Conservation (phyloP, 352 stramenopile species). For the Pythium brachiatum region DNA sequence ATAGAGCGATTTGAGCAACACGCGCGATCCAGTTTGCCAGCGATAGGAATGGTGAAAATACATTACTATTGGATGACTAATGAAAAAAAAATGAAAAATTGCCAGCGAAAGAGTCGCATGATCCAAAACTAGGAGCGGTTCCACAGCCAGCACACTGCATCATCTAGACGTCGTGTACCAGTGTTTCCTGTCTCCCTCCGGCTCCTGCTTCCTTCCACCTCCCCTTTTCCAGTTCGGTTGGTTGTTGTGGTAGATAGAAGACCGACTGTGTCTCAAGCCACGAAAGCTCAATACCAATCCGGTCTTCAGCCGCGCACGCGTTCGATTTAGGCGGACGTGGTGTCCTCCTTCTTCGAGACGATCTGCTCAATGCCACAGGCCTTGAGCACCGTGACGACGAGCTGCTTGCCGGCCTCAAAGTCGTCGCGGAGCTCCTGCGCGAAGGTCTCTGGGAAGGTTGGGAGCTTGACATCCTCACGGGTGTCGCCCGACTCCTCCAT, state of each 20-base stretch:
- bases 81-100: slow-evolving; percentile 24
- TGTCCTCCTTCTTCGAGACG: slow-evolving; percentile 96
- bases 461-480: slow-evolving; percentile 98
- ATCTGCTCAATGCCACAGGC: slow-evolving; percentile 98
- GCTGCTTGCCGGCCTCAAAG: slow-evolving; percentile 96
- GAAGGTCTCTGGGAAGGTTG: slow-evolving; percentile 93
- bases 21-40: slow-evolving; percentile 8
- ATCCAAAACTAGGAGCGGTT: slow-evolving; percentile 22
- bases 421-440: slow-evolving; percentile 95
- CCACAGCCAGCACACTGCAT: no score
- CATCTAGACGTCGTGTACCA: background rate
- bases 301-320: background rate
- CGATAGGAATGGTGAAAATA: slow-evolving; percentile 31
- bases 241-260: slow-evolving; percentile 3
- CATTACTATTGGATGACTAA: slow-evolving; percentile 30
- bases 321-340: slow-evolving; percentile 38
- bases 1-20: background rate
- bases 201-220: slow-evolving; percentile 26
- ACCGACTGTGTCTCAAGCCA: background rate
- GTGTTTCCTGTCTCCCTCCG: background rate
- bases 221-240: slow-evolving; percentile 4
- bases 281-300: background rate
- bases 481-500: slow-evolving; percentile 98
- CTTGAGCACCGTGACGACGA: slow-evolving; percentile 95
- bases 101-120: slow-evolving; percentile 21